These are phyloP conservation scores for Cephaloascus fragrans DNA, from an alignment of 805 yeast species.

Conservation along the genomic window DNA sequence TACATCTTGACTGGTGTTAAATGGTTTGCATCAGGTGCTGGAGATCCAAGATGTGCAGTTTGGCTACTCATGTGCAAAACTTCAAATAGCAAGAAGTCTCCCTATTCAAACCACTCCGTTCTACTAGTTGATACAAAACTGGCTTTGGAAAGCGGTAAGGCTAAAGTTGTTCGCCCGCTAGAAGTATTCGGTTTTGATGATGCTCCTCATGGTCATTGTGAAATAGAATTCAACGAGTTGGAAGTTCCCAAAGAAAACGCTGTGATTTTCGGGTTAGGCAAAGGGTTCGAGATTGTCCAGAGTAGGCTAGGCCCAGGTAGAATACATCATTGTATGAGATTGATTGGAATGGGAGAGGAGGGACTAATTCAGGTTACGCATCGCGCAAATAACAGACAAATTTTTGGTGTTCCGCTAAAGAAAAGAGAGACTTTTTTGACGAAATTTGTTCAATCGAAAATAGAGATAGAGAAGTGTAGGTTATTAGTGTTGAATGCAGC, in stretches of 20 bases:
- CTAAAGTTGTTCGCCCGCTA: slow-evolving; percentile 39
- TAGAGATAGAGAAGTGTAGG: slow-evolving; percentile 44
- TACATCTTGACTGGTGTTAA: slow-evolving; percentile 50
- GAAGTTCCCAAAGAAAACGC: slow-evolving; percentile 39
- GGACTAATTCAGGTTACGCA: slow-evolving; percentile 36
- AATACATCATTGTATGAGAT: slow-evolving; percentile 61
- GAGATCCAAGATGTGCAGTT: slow-evolving; percentile 49
- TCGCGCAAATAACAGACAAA: slow-evolving; percentile 42
- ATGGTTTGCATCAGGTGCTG: slow-evolving; percentile 68
- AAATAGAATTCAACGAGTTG: slow-evolving; percentile 39
- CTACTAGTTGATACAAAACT: slow-evolving; percentile 41
- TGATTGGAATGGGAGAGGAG: slow-evolving; percentile 51
- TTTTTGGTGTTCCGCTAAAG: slow-evolving; percentile 41
- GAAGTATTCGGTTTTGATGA: slow-evolving; percentile 52
- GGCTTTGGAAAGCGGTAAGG: slow-evolving; percentile 40
- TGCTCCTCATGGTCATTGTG: slow-evolving; percentile 68
- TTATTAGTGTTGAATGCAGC: slow-evolving; percentile 51
- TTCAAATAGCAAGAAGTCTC: slow-evolving; percentile 13
- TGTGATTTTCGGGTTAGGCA: slow-evolving; percentile 33
- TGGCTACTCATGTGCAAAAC: slow-evolving; percentile 49
- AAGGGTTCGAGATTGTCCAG: slow-evolving; percentile 55
- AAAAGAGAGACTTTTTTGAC: slow-evolving; percentile 40
- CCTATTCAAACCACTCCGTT: slow-evolving; percentile 46
- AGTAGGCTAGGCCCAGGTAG: slow-evolving; percentile 63
- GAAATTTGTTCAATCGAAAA: slow-evolving; percentile 41